These are phyloP conservation scores for Cryptosporidium sp. DNA, from an alignment of 169 alveolate species.

Conservation along the genomic window DNA sequence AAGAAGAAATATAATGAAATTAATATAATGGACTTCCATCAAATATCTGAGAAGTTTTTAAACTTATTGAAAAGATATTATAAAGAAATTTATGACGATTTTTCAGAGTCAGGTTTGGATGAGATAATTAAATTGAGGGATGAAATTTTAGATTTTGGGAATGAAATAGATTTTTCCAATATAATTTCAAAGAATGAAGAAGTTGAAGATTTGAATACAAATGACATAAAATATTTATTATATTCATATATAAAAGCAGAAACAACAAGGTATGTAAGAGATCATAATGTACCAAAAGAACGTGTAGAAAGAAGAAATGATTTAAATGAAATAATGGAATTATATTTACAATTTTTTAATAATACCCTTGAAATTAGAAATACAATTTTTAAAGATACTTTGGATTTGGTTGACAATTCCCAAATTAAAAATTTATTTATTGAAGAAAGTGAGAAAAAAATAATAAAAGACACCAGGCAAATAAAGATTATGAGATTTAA, in stretches of 20 bases:
- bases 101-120: neutral
- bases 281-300: slow-evolving; percentile 4
- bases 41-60: slow-evolving; percentile 27
- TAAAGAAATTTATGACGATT: slow-evolving; percentile 7
- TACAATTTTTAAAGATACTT: slow-evolving; percentile 18
- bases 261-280: slow-evolving; percentile 2
- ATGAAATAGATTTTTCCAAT: neutral
- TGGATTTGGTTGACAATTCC: slow-evolving; percentile 9
- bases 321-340: neutral
- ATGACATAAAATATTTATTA: slow-evolving; percentile 38
- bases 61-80: slow-evolving; percentile 21
- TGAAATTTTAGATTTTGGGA: slow-evolving; percentile 34
- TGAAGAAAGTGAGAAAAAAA: neutral
- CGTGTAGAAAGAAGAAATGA: slow-evolving; percentile 12
- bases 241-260: slow-evolving; percentile 36
- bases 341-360: slow-evolving; percentile 39
- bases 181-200: slow-evolving; percentile 60
- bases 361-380: neutral
- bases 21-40: neutral
- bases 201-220: slow-evolving; percentile 48
- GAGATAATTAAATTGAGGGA: neutral
- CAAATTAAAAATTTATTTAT: neutral
- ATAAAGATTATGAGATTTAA: slow-evolving; percentile 47
- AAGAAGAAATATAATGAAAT: neutral
- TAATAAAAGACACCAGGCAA: slow-evolving; percentile 7